Conservation (phyloP, 176 grass and related monocot genomes). For the Juncus effusus region DNA sequence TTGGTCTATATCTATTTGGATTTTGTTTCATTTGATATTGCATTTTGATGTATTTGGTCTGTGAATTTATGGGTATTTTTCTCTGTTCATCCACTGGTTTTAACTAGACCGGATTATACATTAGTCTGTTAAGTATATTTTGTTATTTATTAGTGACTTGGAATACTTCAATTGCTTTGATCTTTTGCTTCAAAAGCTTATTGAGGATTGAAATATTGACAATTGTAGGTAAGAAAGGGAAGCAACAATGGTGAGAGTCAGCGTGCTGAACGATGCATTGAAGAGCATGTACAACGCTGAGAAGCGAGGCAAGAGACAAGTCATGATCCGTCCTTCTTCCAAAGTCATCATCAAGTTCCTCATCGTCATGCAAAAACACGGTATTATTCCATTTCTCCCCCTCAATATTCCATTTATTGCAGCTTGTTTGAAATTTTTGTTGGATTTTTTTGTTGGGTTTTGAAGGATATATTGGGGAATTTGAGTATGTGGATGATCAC, state of each 20-base stretch:
- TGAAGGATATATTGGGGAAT: conserved; percentile 31
- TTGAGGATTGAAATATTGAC: no score
- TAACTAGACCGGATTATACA: no score
- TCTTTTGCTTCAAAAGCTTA: no score
- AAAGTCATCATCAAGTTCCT: conserved; percentile 39
- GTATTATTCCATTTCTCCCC: not conserved
- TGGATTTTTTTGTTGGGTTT: not conserved
- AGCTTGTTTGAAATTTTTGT: not conserved
- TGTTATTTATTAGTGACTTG: no score
- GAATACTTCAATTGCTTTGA: no score
- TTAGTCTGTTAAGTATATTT: no score
- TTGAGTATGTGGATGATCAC: conserved; percentile 37
- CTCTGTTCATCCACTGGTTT: no score
- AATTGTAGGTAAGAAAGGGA: not conserved
- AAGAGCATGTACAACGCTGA: conserved; percentile 37
- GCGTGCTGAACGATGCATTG: conserved; percentile 30
- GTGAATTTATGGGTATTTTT: no score
- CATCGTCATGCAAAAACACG: conserved; percentile 37
- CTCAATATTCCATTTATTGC: not conserved
- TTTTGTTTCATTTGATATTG: not conserved
- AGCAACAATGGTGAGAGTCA: conserved; percentile 25
- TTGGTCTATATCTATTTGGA: not conserved
- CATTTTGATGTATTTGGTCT: no score
- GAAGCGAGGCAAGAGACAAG: conserved; percentile 24
- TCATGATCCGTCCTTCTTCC: conserved; percentile 18